These are phyloP conservation scores for Colletotrichum agaves DNA, from an alignment of 2,329 filamentous ascomycete species.

Conservation along the genomic window DNA sequence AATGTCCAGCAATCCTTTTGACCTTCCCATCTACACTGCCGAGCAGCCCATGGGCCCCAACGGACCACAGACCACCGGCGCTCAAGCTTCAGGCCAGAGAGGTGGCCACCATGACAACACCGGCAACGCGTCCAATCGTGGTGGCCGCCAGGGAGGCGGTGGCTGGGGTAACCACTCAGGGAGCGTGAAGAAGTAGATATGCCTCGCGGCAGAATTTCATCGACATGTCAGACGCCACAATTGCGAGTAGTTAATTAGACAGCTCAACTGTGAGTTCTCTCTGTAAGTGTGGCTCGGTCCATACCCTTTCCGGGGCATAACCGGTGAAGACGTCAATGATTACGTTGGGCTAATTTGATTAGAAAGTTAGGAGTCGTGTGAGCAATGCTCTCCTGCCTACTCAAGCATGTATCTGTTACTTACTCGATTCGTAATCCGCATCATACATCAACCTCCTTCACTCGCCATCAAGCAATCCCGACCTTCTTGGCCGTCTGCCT, in stretches of 20 bases:
- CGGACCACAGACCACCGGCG: neutral
- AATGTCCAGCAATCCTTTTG: constrained; percentile 5
- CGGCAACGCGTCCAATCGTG: constrained; percentile 1
- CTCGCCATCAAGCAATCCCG: neutral
- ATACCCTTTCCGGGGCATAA: too few relatives aligned
- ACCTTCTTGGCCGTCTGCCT: neutral
- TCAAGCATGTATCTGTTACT: neutral
- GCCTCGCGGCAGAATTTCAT: neutral
- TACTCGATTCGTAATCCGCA: too few relatives aligned
- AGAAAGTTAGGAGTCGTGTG: too few relatives aligned
- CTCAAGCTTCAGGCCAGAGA: constrained; percentile 2
- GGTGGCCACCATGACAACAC: constrained; percentile 10
- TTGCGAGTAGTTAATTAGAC: too few relatives aligned
- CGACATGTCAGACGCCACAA: too few relatives aligned
- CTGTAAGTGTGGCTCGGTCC: too few relatives aligned
- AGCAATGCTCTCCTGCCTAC: too few relatives aligned
- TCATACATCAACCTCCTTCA: too few relatives aligned
- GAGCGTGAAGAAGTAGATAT: neutral
- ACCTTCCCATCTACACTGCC: neutral
- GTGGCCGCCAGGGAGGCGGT: neutral
- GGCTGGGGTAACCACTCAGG: constrained; percentile 7
- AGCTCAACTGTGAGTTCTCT: too few relatives aligned
- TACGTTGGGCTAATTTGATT: too few relatives aligned
- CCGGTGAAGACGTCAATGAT: too few relatives aligned
- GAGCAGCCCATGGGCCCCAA: neutral